Conservation (phyloP, 257 asterid genomes). For the Handroanthus guayacan region DNA sequence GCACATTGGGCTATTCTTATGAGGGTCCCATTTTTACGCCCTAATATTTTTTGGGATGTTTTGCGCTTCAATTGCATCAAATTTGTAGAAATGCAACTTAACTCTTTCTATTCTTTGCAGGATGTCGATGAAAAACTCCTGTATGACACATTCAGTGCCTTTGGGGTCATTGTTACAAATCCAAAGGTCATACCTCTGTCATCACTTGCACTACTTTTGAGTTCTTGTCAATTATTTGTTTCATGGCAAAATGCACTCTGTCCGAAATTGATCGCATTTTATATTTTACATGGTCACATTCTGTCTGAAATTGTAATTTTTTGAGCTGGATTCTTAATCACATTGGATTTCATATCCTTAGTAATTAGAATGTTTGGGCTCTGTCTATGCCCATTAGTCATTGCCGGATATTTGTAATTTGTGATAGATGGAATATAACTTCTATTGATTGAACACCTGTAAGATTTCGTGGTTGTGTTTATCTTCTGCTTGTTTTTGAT, state of each 20-base stretch:
- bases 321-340: slow-evolving; percentile 4
- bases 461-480: slow-evolving; percentile 11
- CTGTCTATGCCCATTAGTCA: not conserved
- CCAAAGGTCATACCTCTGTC: slow-evolving; percentile 69
- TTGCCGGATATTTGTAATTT: slow-evolving; percentile 5
- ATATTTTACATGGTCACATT: not conserved
- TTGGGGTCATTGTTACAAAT: slow-evolving; percentile 92
- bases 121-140: slow-evolving; percentile 98
- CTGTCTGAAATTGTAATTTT: slow-evolving; percentile 15
- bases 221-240: slow-evolving; percentile 14
- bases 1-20: not conserved
- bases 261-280: too few relatives aligned
- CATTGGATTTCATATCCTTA: slow-evolving; percentile 6
- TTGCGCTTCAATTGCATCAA: slow-evolving; percentile 1
- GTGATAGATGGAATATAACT: not conserved
- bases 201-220: not conserved
- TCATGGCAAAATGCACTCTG: not conserved
- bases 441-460: not conserved
- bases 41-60: not conserved
- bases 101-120: slow-evolving; percentile 53
- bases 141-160: slow-evolving; percentile 93
- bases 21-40: not conserved
- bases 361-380: slow-evolving; percentile 16
- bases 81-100: slow-evolving; percentile 8
- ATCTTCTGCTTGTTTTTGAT: slow-evolving; percentile 15